Evolutionary conservation across 768 basidiomycete species (phyloP), one percentile per base, ranked within the genome.

Genomic region (Tylopilus sp.): DNA sequence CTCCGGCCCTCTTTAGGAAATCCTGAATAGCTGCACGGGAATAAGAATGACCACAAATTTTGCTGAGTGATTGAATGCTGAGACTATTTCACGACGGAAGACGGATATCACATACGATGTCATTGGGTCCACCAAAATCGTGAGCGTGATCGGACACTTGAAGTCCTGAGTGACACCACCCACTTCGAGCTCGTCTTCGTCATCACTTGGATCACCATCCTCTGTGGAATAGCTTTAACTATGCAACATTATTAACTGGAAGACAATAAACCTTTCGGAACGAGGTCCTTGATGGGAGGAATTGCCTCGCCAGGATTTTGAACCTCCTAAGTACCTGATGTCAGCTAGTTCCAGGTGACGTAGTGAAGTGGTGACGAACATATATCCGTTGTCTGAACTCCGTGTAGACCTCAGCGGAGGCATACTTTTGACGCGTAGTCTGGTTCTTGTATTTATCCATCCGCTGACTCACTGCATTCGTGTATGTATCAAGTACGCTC

Each of bases 141-240:
- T 79, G 40, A 94, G 74, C 1, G 87, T 84, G 45, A 98, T 73
- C 3, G 93, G 94, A 60, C 93, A 96, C 50, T 83, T 86, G 76
- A 85, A 92, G 61, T 84, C 85, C 63, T 90, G 88, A 7, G 85
- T 87, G 26, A 85, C 78, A 24, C 92, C 93, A 48, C 95, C 95
- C 45, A 96, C 75, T 70, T 93, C 87, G 29, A 98, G 70, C 13
- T 97, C 95, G 48, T 93, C 89, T 29, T 95, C 94, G 47, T 85
- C 85, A 52, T 89, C 89, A 49, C 87, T 89, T 28, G 79, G 84
- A 56, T 92, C 91, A 11, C 83, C 89, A 37, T 81, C 77, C 79
- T 93, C 92, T 93, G 42, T 14, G 31, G 12, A 36, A 36, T 9
- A 41, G 22, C 6, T 42, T 42, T 33, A 55, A 36, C n/a, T 9